Evolutionary conservation across 176 grass and related monocot species (phyloP), one percentile per base, ranked within the genome.

Genomic region (Microstegium vimineum): DNA sequence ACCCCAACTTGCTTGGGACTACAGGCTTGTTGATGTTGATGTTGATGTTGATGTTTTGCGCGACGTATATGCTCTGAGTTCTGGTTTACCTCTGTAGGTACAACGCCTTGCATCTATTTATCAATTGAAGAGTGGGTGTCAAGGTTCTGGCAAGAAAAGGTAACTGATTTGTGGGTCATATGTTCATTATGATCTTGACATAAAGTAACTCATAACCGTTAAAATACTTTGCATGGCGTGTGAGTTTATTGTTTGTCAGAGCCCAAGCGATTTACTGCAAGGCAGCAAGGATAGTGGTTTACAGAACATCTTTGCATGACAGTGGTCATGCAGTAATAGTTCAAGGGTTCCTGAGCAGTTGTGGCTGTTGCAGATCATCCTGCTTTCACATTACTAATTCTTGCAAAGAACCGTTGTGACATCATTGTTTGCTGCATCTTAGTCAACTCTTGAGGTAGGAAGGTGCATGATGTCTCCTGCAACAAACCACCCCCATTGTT

Each of bases 61-160:
- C 30, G 60, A 34, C 8, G 8, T 57, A 31, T 56, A 37, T 69
- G 35, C 82, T 63, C 22, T 80, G 37, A 47, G 25, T 57, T 74
- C n/a, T 81, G 75, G 17, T 69, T 80, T 26, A 71, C 77, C 69
- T 87, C 60, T 86, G 52, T 79, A 98, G 92, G 95, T 95, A 47
- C 90, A 93, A 35, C 93, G 95, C 37, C 75, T 95, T 25, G 92
- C 95, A 45, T 95, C 92, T 32, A 88, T 98, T 88, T 98, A 98
- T 95, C 71, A 83, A 69, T 81, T 98, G 70, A 85, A 82, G 57
- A 98, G 87, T 51, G 89, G 76, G 20, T 88, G 81, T 64, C 95
- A 98, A 90, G 90, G 90, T 91, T 94, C 89, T 73, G 84, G 95
- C 77, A 98, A 95, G 89, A 98, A 95, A 88, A 94, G 90, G 92